These are phyloP conservation scores for Plenodomus tracheiphilus DNA, from an alignment of 2,329 filamentous ascomycete genomes.

Conservation along the genomic window DNA sequence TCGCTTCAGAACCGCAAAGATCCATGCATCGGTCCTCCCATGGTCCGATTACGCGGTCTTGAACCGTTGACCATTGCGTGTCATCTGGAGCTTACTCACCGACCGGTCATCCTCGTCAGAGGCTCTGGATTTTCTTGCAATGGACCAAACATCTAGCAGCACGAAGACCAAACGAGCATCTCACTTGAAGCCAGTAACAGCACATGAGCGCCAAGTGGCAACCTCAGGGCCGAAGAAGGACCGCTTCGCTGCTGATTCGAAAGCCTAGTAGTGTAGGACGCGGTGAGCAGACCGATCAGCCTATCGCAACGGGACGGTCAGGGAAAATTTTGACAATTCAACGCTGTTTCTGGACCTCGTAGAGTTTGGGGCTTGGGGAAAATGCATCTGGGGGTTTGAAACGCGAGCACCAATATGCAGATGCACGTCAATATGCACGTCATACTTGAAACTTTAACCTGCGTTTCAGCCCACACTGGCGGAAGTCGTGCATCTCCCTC, in stretches of 20 bases:
- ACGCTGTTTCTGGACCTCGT: background rate
- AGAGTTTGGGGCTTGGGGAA: background rate
- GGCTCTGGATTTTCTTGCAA: too few species aligned
- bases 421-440: constrained; percentile 13
- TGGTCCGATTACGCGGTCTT: background rate
- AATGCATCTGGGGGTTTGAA: too few species aligned
- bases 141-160: too few species aligned
- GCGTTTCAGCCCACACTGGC: constrained; percentile 7
- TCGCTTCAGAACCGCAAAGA: background rate
- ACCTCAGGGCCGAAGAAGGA: background rate
- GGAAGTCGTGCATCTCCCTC: constrained; percentile 2
- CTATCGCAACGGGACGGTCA: background rate
- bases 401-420: too few species aligned
- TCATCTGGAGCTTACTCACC: background rate
- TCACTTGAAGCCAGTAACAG: background rate
- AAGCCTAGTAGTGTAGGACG: background rate
- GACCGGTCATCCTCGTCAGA: too few species aligned
- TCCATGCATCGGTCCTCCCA: background rate
- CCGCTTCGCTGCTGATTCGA: background rate
- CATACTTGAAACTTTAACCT: constrained; percentile 10
- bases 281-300: background rate
- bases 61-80: background rate
- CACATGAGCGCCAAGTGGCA: background rate
- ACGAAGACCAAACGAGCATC: too few species aligned
- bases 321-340: background rate